Evolutionary conservation across 306 rosid genomes (phyloP).

Genomic region (Neltuma alba): DNA sequence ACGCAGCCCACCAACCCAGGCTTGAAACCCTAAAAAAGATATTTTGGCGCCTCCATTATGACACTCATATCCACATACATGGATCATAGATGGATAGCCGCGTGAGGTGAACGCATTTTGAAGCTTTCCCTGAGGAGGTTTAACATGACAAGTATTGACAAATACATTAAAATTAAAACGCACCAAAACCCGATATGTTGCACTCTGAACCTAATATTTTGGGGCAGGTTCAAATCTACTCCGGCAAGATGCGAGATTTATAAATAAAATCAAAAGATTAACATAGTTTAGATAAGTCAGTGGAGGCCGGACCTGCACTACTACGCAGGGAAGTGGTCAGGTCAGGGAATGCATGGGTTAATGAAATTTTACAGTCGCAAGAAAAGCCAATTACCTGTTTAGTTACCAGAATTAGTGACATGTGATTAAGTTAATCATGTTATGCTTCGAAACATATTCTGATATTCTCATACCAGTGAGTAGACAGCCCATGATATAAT

Average conservation of each 20-base stretch:
- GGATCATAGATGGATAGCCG: too few species aligned
- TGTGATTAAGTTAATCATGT: neutral
- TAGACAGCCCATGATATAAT: neutral
- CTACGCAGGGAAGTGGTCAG: too few species aligned
- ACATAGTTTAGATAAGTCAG: too few species aligned
- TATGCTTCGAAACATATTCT: neutral
- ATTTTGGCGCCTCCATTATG: constrained; percentile 26
- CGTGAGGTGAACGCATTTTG: neutral
- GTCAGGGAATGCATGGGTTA: too few species aligned
- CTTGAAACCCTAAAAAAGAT: constrained; percentile 27
- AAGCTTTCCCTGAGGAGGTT: neutral
- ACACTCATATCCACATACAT: neutral
- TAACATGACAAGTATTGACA: too few species aligned
- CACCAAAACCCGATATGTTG: too few species aligned
- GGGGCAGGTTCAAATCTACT: too few species aligned
- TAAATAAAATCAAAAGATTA: too few species aligned
- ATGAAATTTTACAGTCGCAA: neutral
- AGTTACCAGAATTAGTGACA: neutral
- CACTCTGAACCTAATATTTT: too few species aligned
- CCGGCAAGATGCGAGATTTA: too few species aligned
- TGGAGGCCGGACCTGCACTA: too few species aligned
- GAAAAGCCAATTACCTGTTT: neutral
- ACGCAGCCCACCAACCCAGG: constrained; percentile 35
- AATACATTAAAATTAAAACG: too few species aligned
- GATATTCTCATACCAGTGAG: neutral